Evolutionary conservation across 192 early-diverging fungal genomes (phyloP).

Genomic region (Coemansia sp.): DNA sequence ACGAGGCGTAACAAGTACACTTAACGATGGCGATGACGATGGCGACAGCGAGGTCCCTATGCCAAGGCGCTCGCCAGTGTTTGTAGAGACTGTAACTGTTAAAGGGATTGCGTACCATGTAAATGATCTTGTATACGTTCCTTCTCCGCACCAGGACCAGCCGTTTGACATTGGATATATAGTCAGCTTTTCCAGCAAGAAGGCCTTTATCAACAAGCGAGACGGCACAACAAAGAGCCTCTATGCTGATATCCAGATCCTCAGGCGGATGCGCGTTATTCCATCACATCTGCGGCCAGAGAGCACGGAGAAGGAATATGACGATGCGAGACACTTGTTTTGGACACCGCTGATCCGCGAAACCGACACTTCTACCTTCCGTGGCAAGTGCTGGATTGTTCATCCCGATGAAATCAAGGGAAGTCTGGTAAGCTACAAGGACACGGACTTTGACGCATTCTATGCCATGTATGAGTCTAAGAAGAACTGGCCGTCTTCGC

Average conservation of each 20-base stretch:
- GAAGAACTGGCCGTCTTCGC: conserved; percentile 21
- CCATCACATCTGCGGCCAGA: conserved; percentile 23
- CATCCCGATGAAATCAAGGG: conserved; percentile 43
- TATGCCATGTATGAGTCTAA: conserved; percentile 37
- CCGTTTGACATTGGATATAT: conserved; percentile 63
- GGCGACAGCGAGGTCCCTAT: conserved; percentile 9
- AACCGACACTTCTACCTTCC: conserved; percentile 35
- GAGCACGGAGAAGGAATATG: conserved; percentile 12
- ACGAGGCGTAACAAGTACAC: neutral
- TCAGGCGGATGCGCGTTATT: conserved; percentile 39
- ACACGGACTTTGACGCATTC: conserved; percentile 52
- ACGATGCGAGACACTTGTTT: conserved; percentile 56
- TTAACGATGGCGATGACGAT: conserved; percentile 7
- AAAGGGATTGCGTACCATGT: conserved; percentile 56
- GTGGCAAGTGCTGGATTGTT: conserved; percentile 62
- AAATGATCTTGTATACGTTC: conserved; percentile 61
- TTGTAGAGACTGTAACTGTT: conserved; percentile 20
- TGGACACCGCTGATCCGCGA: conserved; percentile 34
- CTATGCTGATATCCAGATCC: conserved; percentile 43
- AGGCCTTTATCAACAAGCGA: neutral
- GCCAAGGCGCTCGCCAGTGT: conserved; percentile 10
- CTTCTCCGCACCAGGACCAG: conserved; percentile 37
- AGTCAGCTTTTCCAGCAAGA: conserved; percentile 23
- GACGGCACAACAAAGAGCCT: neutral
- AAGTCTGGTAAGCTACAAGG: conserved; percentile 55